Percentiles rank a stretch among this genome's conserved stretches.
These are phyloP conservation scores for Globisporangium ultimum DNA, from an alignment of 352 stramenopile genomes.

Conservation along the genomic window DNA sequence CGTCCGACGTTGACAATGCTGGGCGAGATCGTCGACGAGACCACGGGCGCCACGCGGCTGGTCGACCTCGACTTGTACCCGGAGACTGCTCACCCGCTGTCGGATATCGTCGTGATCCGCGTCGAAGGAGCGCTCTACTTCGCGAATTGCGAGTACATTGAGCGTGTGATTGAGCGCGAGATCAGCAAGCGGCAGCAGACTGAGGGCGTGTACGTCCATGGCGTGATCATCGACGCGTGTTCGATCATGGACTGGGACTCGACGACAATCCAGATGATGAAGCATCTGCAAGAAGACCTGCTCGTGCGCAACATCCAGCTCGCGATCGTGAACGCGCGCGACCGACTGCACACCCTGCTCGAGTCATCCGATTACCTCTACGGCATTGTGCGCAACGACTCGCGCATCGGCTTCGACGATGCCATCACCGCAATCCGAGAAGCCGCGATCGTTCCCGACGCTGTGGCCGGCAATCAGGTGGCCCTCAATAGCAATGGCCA, in stretches of 20 bases:
- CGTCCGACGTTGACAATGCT: conserved; percentile 45
- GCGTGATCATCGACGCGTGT: conserved; percentile 67
- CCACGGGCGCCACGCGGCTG: conserved; percentile 31
- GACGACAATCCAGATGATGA: conserved; percentile 86
- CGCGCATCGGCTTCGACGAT: conserved; percentile 58
- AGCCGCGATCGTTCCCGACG: background rate
- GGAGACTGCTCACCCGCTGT: conserved; percentile 33
- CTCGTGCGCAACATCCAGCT: conserved; percentile 53
- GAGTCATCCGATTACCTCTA: conserved; percentile 61
- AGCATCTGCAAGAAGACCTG: conserved; percentile 66
- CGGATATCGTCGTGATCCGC: conserved; percentile 43
- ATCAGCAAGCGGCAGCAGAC: conserved; percentile 39
- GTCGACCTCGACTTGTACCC: conserved; percentile 46
- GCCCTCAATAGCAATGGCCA: too few species aligned
- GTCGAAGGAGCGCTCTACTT: conserved; percentile 61
- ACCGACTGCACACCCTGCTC: conserved; percentile 61
- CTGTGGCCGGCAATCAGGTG: too few species aligned
- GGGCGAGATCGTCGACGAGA: conserved; percentile 28
- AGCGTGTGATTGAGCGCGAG: conserved; percentile 45
- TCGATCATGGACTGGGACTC: conserved; percentile 85
- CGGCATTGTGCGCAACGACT: conserved; percentile 56
- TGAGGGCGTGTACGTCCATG: conserved; percentile 36
- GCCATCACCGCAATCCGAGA: conserved; percentile 61
- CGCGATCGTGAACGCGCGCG: conserved; percentile 73
- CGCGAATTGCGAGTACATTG: conserved; percentile 61